phyloP scores from a whole-genome alignment of 805 yeast genomes.

The Ogataea ramenticola region DNA sequence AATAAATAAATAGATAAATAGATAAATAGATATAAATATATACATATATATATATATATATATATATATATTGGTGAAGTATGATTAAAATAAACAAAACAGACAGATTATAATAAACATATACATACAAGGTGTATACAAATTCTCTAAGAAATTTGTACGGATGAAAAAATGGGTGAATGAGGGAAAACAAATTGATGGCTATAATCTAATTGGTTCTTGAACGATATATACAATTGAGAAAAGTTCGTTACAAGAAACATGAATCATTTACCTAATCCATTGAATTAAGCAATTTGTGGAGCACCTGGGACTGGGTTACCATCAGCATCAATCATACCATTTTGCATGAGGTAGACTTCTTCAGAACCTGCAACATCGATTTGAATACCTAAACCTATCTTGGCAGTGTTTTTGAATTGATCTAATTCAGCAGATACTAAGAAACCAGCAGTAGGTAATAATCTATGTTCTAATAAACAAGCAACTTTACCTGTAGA shows the following conservation, averaged over 20 bases:
- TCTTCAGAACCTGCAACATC: constrained; percentile 95
- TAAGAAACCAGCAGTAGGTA: constrained; percentile 83
- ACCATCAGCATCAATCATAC: constrained; percentile 74
- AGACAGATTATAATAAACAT: not conserved
- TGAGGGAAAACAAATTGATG: no score
- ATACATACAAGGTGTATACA: not conserved
- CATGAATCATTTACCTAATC: no score
- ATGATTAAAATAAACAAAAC: no score
- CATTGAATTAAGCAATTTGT: constrained; percentile 26
- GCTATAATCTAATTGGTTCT: no score
- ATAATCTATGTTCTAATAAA: constrained; percentile 85
- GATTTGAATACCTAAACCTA: constrained; percentile 92
- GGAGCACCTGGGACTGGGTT: constrained; percentile 82
- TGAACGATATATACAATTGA: no score
- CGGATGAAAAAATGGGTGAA: no score
- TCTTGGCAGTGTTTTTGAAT: constrained; percentile 62
- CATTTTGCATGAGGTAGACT: constrained; percentile 85
- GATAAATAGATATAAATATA: no score
- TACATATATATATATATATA: no score
- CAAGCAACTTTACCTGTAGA: constrained; percentile 86
- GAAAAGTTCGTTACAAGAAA: no score
- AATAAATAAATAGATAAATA: no score
- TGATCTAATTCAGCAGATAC: constrained; percentile 92
- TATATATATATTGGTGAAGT: no score
- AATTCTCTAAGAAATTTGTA: no score